Evolutionary conservation across 1,139 yeast species (phyloP).

Genomic region (Scheffersomyces insectosa): DNA sequence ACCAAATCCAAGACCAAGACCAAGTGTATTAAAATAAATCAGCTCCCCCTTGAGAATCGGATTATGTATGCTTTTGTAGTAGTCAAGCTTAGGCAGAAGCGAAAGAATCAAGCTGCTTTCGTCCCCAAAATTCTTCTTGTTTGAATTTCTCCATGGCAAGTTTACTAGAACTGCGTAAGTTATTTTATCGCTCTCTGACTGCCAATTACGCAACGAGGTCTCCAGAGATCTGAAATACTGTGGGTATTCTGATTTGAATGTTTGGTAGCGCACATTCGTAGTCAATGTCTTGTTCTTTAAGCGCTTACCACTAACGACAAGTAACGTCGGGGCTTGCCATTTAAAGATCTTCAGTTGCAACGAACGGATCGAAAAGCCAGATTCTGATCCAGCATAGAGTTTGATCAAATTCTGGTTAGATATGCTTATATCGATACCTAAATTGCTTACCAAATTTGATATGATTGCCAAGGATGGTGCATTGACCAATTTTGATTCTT

Average conservation of each 20-base stretch:
- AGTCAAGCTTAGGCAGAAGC: slow-evolving; percentile 63
- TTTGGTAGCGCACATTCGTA: slow-evolving; percentile 49
- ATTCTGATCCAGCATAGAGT: slow-evolving; percentile 69
- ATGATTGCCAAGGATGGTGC: slow-evolving; percentile 43
- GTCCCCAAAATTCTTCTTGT: slow-evolving; percentile 74
- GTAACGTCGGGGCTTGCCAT: slow-evolving; percentile 85
- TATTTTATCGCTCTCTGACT: slow-evolving; percentile 39
- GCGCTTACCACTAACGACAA: slow-evolving; percentile 67
- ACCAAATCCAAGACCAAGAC: slow-evolving; percentile 85
- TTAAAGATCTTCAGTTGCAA: slow-evolving; percentile 82
- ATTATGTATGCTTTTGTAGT: slow-evolving; percentile 42
- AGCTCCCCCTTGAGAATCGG: slow-evolving; percentile 35
- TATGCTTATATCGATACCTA: slow-evolving; percentile 21
- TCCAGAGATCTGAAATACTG: slow-evolving; percentile 38
- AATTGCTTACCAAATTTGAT: slow-evolving; percentile 28
- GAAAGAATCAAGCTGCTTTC: slow-evolving; percentile 55
- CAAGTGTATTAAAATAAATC: slow-evolving; percentile 65
- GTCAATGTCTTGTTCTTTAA: slow-evolving; percentile 40
- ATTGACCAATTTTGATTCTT: slow-evolving; percentile 42
- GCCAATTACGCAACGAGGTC: slow-evolving; percentile 33
- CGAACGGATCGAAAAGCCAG: slow-evolving; percentile 86
- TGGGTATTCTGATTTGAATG: slow-evolving; percentile 56
- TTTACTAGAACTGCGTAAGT: slow-evolving; percentile 62
- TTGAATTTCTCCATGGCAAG: slow-evolving; percentile 77
- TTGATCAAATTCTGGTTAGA: slow-evolving; percentile 50